phyloP scores from a whole-genome alignment of 2,329 filamentous ascomycete genomes.

The Claviceps africana region DNA sequence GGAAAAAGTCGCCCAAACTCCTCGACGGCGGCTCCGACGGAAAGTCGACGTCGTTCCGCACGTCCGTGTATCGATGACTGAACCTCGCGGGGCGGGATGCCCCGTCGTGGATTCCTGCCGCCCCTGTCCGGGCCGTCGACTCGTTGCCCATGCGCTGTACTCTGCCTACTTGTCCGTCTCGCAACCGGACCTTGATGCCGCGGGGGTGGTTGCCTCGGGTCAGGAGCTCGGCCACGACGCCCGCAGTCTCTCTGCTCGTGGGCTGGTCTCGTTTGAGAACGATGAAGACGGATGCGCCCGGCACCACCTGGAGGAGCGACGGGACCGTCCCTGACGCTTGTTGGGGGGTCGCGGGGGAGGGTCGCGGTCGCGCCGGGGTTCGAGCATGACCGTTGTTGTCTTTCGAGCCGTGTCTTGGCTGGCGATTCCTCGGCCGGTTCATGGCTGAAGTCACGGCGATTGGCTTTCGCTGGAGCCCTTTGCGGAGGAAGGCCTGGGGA shows the following conservation, averaged over 20 bases:
- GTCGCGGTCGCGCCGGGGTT: conserved; percentile 6
- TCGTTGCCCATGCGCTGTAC: conserved; percentile 47
- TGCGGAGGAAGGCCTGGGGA: too few relatives aligned
- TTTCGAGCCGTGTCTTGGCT: conserved; percentile 11
- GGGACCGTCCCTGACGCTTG: conserved; percentile 29
- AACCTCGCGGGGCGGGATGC: conserved; percentile 11
- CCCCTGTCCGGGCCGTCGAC: background rate
- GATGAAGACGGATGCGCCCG: conserved; percentile 54
- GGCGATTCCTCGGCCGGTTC: conserved; percentile 20
- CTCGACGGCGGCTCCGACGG: conserved; percentile 25
- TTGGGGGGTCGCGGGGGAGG: conserved; percentile 19
- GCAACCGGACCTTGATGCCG: conserved; percentile 64
- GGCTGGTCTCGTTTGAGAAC: conserved; percentile 64
- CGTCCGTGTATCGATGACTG: conserved; percentile 20
- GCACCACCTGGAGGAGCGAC: conserved; percentile 36
- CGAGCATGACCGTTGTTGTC: background rate
- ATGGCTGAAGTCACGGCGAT: too few relatives aligned
- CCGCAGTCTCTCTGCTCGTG: conserved; percentile 56
- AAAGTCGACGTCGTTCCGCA: conserved; percentile 22
- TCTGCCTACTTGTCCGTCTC: conserved; percentile 57
- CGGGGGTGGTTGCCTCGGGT: conserved; percentile 62
- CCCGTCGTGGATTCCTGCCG: conserved; percentile 1
- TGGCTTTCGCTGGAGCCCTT: too few relatives aligned
- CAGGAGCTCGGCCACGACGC: conserved; percentile 51
- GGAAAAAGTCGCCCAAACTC: conserved; percentile 33